Evolutionary conservation across 2,329 filamentous ascomycete genomes (phyloP).

Genomic region (Chaetomium strumarium): DNA sequence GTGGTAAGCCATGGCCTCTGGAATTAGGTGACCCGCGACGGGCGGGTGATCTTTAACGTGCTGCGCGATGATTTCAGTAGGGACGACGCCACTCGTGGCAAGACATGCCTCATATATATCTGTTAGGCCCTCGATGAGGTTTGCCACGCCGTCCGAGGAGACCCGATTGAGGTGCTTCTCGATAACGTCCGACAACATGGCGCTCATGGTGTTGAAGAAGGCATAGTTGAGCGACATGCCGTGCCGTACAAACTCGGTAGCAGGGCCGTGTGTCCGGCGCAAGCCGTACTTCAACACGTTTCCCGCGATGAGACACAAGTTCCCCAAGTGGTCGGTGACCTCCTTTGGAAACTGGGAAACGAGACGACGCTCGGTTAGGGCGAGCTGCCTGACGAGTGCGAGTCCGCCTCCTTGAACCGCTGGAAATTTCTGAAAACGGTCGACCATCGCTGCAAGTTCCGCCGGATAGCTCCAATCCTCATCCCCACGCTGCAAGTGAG

Average conservation of each 20-base stretch:
- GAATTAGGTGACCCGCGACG: constrained; percentile 34
- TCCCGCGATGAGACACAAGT: constrained; percentile 33
- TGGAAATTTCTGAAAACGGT: constrained; percentile 36
- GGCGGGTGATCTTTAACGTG: constrained; percentile 33
- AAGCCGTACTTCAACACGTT: constrained; percentile 30
- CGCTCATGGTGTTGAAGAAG: constrained; percentile 40
- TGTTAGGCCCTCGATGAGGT: constrained; percentile 37
- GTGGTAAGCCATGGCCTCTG: constrained; percentile 50
- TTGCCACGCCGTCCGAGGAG: constrained; percentile 38
- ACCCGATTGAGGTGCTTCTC: constrained; percentile 52
- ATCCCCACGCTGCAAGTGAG: constrained; percentile 15
- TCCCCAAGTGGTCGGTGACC: constrained; percentile 36
- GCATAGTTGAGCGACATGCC: constrained; percentile 27
- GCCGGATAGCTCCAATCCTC: constrained; percentile 24
- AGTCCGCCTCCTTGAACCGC: constrained; percentile 37
- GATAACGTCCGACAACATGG: constrained; percentile 41
- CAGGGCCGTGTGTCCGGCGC: constrained; percentile 20
- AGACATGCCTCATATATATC: constrained; percentile 41
- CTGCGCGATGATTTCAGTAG: constrained; percentile 29
- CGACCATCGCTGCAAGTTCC: constrained; percentile 37
- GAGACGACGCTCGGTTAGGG: constrained; percentile 35
- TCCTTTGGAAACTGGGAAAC: constrained; percentile 43
- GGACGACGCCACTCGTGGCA: constrained; percentile 32
- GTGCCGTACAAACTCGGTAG: constrained; percentile 4
- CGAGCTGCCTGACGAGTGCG: constrained; percentile 37